Conservation (phyloP, 106 monocot genomes). For the Narthecium ossifragum region DNA sequence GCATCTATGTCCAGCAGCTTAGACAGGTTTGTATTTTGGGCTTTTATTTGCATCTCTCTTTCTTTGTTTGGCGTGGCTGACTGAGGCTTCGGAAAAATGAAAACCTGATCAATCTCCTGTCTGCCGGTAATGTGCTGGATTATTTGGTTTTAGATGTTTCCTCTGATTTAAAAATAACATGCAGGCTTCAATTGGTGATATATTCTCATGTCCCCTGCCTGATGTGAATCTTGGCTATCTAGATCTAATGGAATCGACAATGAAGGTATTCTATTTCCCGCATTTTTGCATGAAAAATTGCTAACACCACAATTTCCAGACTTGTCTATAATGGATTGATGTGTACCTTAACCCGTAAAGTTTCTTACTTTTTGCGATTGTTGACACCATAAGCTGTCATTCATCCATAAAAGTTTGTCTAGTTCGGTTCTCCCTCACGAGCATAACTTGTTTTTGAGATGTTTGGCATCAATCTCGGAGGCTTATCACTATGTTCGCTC, state of each 20-base stretch:
- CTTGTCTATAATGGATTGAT: not conserved
- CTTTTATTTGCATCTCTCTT: not conserved
- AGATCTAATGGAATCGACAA: conserved; percentile 53
- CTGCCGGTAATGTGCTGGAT: not conserved
- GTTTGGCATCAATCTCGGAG: no score
- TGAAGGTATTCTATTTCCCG: conserved; percentile 38
- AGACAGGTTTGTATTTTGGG: conserved; percentile 27
- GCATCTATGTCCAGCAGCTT: conserved; percentile 59
- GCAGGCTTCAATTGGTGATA: conserved; percentile 42
- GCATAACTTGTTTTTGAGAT: no score
- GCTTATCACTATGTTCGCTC: no score
- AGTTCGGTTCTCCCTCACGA: no score
- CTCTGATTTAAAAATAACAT: conserved; percentile 2
- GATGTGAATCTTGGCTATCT: conserved; percentile 68
- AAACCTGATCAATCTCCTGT: no score
- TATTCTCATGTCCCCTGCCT: conserved; percentile 49
- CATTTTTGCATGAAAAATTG: not conserved
- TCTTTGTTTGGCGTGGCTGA: no score
- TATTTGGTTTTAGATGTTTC: not conserved
- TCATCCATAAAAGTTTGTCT: no score
- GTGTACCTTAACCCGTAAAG: no score
- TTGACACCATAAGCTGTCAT: no score
- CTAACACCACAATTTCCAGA: not conserved
- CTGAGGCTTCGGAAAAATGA: no score
- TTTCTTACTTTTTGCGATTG: no score